phyloP scores from a whole-genome alignment of 345 rosid species.

The Salix caprea region DNA sequence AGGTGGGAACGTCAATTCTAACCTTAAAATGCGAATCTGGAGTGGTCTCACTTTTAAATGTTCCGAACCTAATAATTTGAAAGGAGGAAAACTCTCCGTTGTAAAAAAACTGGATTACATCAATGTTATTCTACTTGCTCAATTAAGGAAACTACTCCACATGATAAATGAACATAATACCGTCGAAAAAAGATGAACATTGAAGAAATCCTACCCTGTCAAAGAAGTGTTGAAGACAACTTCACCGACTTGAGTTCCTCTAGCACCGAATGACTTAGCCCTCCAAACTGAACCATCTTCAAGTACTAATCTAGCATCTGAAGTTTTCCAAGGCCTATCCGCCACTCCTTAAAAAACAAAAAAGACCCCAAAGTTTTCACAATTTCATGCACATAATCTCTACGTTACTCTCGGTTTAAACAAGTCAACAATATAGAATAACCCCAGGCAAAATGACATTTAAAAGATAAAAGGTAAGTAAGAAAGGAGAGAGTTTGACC shows the following conservation, averaged over 20 bases:
- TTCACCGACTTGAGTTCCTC: constrained; percentile 90
- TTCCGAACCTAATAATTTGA: neutral
- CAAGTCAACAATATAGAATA: neutral
- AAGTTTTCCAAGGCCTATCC: constrained; percentile 81
- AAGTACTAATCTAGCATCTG: constrained; percentile 83
- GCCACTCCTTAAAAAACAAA: constrained; percentile 32
- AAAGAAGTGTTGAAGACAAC: constrained; percentile 93
- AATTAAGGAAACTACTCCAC: neutral
- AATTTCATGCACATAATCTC: neutral
- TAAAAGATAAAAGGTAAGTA: neutral
- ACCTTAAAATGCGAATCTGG: neutral
- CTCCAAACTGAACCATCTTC: constrained; percentile 93
- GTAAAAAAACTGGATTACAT: neutral
- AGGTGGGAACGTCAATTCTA: neutral
- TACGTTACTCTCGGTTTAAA: neutral
- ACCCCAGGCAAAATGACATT: neutral
- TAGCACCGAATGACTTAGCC: constrained; percentile 95
- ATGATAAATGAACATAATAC: neutral
- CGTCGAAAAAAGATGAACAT: neutral
- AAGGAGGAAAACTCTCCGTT: neutral
- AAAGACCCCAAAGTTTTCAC: neutral
- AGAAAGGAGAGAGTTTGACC: constrained; percentile 30
- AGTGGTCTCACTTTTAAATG: neutral
- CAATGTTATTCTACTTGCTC: neutral
- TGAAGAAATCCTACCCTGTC: constrained; percentile 55